Evolutionary conservation across 1,284 basidiomycete species (phyloP), one percentile per base, ranked within the genome.

Genomic region (Trichosporon sp.): DNA sequence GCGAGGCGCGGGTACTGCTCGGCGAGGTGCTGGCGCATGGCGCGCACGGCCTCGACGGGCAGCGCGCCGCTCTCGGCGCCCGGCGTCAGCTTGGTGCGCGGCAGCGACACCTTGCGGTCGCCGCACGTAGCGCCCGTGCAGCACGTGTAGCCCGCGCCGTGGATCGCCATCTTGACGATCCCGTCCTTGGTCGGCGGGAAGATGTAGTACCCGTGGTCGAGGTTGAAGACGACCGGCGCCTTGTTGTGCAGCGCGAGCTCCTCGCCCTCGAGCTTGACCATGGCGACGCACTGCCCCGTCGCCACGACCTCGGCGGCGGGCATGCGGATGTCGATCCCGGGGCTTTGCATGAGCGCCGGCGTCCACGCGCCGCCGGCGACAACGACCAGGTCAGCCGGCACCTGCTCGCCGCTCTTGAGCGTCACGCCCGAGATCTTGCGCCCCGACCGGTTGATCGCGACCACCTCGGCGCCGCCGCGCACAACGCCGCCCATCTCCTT

Each of bases 251-350:
- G 71, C 13, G 86, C 83, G 0, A 86, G 88, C 79, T 95, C 92
- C 75, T 91, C 87, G 18, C 85, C 80, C 0, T 86, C 88, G 18
- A 97, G 86, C 75, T 92, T 89, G 42, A 97, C 84, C 75, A 87
- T 91, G 1, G 88, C 90, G 27, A 95, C 82, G 70, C 86, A 88
- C 83, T 97, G 94, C 2, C 78, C 81, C 6, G 80, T 80, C 7
- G 82, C 81, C 2, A 77, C 72, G 42, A 82, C 73, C 1, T 71
- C 69, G 27, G 56, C 15, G 27, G 18, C 56, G 4, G 82, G 80
- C 15, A 81, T 66, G 29, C 68, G 66, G 25, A 71, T 74, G 15
- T 70, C 67, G 65, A 82, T 73, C 2, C 76, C 73, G 15, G 90
- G 80, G 47, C 86, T 86, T 7, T 89, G 87, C 77, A 95, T 92